These are phyloP conservation scores for Microascus cirrosus DNA, from an alignment of 2,329 filamentous ascomycete species.

Conservation along the genomic window DNA sequence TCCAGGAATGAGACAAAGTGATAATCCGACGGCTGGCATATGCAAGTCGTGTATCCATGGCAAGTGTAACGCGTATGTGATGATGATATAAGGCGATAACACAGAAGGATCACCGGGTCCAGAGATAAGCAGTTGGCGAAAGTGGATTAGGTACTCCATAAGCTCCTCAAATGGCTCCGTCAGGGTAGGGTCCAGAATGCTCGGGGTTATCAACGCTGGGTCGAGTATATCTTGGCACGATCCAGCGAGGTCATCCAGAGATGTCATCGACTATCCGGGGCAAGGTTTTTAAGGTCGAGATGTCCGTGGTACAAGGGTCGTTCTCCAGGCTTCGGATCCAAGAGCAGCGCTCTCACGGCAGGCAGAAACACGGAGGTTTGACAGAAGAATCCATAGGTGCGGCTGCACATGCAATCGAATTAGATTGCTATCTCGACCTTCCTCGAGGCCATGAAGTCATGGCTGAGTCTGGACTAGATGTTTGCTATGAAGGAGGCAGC, in stretches of 20 bases:
- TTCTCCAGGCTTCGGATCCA: background rate
- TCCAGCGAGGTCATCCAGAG: background rate
- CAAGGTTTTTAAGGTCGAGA: conserved; percentile 6
- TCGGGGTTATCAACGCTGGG: background rate
- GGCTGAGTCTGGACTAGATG: background rate
- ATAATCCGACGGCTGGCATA: background rate
- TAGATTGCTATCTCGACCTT: conserved; percentile 14
- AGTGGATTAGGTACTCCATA: background rate
- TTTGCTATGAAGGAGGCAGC: background rate
- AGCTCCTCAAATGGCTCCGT: background rate
- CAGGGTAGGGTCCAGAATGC: background rate
- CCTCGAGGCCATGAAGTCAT: background rate
- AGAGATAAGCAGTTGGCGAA: background rate
- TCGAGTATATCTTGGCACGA: background rate
- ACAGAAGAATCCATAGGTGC: conserved; percentile 9
- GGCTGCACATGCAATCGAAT: conserved; percentile 21
- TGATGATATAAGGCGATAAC: no score
- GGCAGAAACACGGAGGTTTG: background rate
- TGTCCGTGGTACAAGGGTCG: background rate
- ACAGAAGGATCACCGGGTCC: background rate
- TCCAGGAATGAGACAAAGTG: background rate
- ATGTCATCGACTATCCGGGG: background rate
- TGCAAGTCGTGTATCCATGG: background rate
- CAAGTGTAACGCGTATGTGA: background rate
- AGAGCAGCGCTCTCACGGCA: background rate